Base-by-base conservation (phyloP, 73 alveolate genomes). In the Breviolum minutum region DNA sequence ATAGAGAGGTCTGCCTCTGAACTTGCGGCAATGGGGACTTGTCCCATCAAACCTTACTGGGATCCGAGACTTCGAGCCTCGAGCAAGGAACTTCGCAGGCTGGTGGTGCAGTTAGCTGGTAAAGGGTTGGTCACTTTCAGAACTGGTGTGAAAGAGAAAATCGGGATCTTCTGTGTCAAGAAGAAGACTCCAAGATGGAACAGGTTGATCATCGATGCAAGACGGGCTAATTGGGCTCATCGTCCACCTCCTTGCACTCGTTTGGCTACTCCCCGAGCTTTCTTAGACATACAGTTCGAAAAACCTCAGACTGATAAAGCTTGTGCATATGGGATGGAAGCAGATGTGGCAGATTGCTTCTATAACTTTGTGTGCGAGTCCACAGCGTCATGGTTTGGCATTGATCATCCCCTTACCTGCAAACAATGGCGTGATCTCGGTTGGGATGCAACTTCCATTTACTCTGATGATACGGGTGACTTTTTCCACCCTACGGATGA, bases 271-370 rank as follows among this genome's bases (percentile, higher is more conserved):
- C 93, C 93, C 26, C 12, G 93, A 8, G 40, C 93, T 54, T 54
- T 6, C 61, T 60, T 83, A 60, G 93, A 83, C n/a, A 22, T 83
- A 7, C 40, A 17, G 24, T 60, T 83, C 20, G 48, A 40, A 14
- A 8, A 22, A 1, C 30, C 20, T 7, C 62, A 8, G 13, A 66
- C n/a, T n/a, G 60, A 54, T 9, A 40, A 16, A 6, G 76, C 93
- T 11, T 24, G 12, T 22, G 71, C 93, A 20, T 83, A 11, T 62
- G 93, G 93, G 12, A 16, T 83, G 54, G 93, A 83, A n/a, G 93
- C 93, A 7, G 93, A 83, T 24, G 93, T 83, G 22, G 13, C 12
- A 7, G 93, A 83, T 60, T 83, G 93, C 54, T 83, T 83, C 74
- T 83, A 83, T 62, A 83, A 83, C 93, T 83, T 20, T 60, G 12